phyloP scores from a whole-genome alignment of 2,329 filamentous ascomycete species.

The Neonectria sp. region DNA sequence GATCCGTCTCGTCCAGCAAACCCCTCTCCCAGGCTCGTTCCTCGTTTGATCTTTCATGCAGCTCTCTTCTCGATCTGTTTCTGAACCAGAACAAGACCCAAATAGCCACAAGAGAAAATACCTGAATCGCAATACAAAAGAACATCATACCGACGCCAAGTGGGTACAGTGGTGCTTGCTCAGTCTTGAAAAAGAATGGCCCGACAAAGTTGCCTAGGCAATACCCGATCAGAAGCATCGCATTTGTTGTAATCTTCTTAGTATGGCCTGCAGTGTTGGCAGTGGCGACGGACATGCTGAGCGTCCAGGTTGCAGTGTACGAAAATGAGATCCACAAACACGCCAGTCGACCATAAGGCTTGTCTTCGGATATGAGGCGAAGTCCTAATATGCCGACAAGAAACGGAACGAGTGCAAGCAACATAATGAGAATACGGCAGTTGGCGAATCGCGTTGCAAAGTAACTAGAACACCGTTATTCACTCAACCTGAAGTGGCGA shows the following conservation, averaged over 20 bases:
- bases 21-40: constrained; percentile 28
- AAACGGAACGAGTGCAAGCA: constrained; percentile 27
- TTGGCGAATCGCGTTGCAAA: constrained; percentile 31
- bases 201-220: constrained; percentile 57
- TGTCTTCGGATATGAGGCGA: constrained; percentile 26
- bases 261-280: constrained; percentile 53
- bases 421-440: constrained; percentile 34
- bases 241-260: constrained; percentile 60
- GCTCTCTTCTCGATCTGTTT: constrained; percentile 21
- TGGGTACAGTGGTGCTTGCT: constrained; percentile 30
- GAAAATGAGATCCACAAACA: constrained; percentile 49
- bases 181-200: constrained; percentile 56
- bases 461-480: constrained; percentile 22
- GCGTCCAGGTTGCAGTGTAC: constrained; percentile 46
- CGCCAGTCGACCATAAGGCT: constrained; percentile 40
- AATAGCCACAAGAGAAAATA: constrained; percentile 18
- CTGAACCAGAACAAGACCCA: constrained; percentile 33
- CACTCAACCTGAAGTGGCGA: not conserved
- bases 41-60: constrained; percentile 17
- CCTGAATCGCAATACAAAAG: constrained; percentile 32
- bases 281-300: constrained; percentile 45
- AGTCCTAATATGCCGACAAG: constrained; percentile 33
- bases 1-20: constrained; percentile 33
- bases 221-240: constrained; percentile 63
- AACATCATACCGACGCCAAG: constrained; percentile 42